Evolutionary conservation across 495 filamentous ascomycete genomes (phyloP), one percentile per base, ranked within the genome.

Genomic region (Hyaloscypha hepaticicola): DNA sequence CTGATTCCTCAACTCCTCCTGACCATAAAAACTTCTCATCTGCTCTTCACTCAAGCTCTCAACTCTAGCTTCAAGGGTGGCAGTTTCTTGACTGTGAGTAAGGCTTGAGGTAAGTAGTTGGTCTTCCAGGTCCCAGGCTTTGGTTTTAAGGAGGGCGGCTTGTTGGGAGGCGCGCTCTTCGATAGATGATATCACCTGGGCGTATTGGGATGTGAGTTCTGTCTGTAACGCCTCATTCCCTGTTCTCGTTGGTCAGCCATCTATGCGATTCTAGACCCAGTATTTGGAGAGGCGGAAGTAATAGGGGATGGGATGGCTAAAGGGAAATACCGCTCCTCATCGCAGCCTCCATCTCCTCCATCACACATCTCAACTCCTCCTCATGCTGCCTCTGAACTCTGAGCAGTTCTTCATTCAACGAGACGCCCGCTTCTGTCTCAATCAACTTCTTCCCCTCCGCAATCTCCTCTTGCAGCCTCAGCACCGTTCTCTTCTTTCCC

Each of bases 391-490:
- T 69, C 49, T 58, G 60, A 22, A 66, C 58, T 26, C 55, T 53
- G 12, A 58, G 25, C 19, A 77, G 58, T 61, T 78, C 74, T 29
- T 34, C 29, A 58, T 72, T 69, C 38, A 78, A 55, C 55, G 73
- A 69, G 48, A 45, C 57, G 2, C 76, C 77, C 2, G 77, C 78
- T 21, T 67, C 59, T 7, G 78, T 80, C 61, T 72, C 65, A 38
- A 78, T 64, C 16, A 66, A 58, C 60, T 58, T 70, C 51, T 73
- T 70, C 9, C 72, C 61, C 29, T 70, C 61, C 12, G 75, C 75
- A 33, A 81, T 69, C 64, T 79, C 75, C 50, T 75, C 64, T 62
- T 81, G 78, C 28, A 81, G 72, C 57, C 72, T 70, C 22, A 76
- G 66, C 61, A 69, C 66, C 19, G 71, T 68, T 5, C 33, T 49